These are phyloP conservation scores for Agrocybe praecox DNA, from an alignment of 768 basidiomycete genomes.

Conservation along the genomic window DNA sequence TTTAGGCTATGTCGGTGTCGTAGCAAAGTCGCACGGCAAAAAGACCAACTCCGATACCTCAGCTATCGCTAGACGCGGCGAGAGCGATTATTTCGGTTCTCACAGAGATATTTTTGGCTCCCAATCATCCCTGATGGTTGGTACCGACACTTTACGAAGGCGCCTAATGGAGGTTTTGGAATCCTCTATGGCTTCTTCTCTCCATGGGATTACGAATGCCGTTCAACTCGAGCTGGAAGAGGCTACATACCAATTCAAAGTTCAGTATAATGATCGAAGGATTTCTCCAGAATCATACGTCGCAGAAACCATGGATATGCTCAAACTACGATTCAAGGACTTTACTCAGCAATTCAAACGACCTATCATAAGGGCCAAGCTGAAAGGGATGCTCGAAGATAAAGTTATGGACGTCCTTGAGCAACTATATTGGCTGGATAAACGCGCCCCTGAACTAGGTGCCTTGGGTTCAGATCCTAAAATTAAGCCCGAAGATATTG, in stretches of 20 bases:
- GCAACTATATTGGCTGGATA: constrained; percentile 96
- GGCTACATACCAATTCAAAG: constrained; percentile 98
- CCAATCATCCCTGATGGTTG: constrained; percentile 78
- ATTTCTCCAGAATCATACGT: constrained; percentile 97
- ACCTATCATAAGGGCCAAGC: constrained; percentile 83
- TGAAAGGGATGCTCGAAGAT: constrained; percentile 93
- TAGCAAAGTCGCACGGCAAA: constrained; percentile 77
- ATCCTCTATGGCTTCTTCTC: constrained; percentile 94
- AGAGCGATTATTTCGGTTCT: constrained; percentile 67
- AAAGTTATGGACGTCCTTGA: constrained; percentile 97
- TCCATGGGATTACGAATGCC: constrained; percentile 95
- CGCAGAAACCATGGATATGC: constrained; percentile 92
- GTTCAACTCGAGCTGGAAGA: constrained; percentile 98
- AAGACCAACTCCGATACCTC: constrained; percentile 50
- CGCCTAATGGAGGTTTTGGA: constrained; percentile 97
- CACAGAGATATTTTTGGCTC: constrained; percentile 65
- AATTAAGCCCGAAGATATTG: constrained; percentile 73
- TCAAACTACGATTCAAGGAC: constrained; percentile 89
- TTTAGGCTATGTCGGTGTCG: constrained; percentile 96
- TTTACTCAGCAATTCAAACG: constrained; percentile 86
- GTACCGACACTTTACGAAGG: constrained; percentile 86
- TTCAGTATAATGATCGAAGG: constrained; percentile 94
- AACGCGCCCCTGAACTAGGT: constrained; percentile 76
- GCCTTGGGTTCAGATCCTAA: constrained; percentile 69
- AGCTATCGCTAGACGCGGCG: constrained; percentile 54